Conservation (phyloP, 2,329 filamentous ascomycete species). For the Hypoxylon sp. region DNA sequence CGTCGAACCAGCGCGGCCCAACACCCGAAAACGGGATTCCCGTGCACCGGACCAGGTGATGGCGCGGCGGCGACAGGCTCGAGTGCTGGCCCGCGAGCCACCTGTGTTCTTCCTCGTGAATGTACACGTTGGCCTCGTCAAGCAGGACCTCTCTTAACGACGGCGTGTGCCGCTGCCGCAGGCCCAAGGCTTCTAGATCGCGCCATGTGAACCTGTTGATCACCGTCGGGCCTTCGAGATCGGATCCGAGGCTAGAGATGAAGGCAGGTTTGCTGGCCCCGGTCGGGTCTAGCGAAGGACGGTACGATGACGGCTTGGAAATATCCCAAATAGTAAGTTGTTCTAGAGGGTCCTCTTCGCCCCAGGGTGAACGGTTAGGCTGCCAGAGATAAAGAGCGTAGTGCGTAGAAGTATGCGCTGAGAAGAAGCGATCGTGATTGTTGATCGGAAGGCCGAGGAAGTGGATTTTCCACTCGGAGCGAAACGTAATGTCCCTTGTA, state of each 20-base stretch:
- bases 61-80: constrained; percentile 57
- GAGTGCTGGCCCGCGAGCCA: constrained; percentile 64
- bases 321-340: constrained; percentile 73
- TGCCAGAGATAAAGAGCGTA: constrained; percentile 76
- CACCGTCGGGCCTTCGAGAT: constrained; percentile 57
- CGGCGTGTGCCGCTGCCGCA: constrained; percentile 68
- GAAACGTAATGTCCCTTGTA: constrained; percentile 63
- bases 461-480: constrained; percentile 74
- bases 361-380: constrained; percentile 68
- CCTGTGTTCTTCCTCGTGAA: constrained; percentile 69
- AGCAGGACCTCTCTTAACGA: constrained; percentile 65
- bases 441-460: constrained; percentile 69
- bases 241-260: constrained; percentile 48
- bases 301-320: constrained; percentile 62
- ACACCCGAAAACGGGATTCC: constrained; percentile 66
- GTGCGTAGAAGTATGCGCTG: constrained; percentile 70
- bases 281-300: constrained; percentile 65
- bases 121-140: constrained; percentile 66
- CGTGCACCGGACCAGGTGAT: constrained; percentile 64
- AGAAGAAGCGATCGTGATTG: constrained; percentile 73
- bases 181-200: constrained; percentile 66
- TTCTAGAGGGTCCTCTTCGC: constrained; percentile 70
- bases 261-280: constrained; percentile 55
- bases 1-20: constrained; percentile 66
- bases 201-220: constrained; percentile 65